Percentiles rank a stretch among this genome's conserved stretches.
Conservation (phyloP, 345 rosid genomes). For the Eucalyptus tenuipes region DNA sequence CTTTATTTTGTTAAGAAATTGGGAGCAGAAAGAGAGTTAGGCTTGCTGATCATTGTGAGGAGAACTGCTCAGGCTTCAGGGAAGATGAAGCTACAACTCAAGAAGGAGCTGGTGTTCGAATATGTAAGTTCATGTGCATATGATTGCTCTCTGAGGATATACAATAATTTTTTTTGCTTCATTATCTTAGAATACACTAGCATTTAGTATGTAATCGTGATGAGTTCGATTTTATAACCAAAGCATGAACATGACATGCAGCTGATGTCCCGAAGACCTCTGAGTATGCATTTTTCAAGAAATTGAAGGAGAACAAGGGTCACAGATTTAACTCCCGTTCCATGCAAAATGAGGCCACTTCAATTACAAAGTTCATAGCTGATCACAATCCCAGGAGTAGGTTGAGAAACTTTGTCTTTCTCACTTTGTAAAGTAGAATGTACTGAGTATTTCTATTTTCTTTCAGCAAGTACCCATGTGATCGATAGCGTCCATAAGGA, state of each 20-base stretch:
- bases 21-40: constrained; percentile 16
- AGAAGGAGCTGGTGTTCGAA: neutral
- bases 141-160: neutral
- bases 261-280: constrained; percentile 62
- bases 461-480: constrained; percentile 14
- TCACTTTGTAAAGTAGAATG: neutral
- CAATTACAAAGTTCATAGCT: neutral
- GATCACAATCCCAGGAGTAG: constrained; percentile 10
- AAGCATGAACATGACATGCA: constrained; percentile 2
- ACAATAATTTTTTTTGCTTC: neutral
- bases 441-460: neutral
- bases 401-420: neutral
- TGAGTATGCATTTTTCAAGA: constrained; percentile 66
- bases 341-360: neutral
- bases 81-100: neutral
- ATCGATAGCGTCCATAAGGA: neutral
- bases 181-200: neutral
- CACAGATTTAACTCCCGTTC: neutral
- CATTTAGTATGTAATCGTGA: neutral
- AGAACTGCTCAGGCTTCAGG: neutral
- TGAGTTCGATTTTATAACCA: neutral
- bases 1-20: constrained; percentile 7
- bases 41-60: constrained; percentile 13
- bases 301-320: constrained; percentile 33
- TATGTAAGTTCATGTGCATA: neutral